Base-by-base conservation (phyloP, 257 asterid genomes). In the Solanum neorickii region DNA sequence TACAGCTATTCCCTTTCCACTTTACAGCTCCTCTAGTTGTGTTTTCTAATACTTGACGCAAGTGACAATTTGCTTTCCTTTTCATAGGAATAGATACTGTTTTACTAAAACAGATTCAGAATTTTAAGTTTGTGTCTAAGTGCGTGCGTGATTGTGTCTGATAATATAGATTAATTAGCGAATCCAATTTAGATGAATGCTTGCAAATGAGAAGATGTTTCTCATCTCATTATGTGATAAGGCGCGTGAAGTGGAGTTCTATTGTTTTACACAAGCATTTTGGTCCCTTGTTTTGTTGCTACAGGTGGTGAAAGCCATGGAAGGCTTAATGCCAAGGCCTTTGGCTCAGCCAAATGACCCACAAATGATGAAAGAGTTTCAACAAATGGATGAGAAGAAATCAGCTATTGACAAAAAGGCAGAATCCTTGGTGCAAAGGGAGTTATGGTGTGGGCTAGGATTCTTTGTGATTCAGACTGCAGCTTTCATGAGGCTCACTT, bases 241-340 rank as follows among this genome's bases (percentile, higher is more conserved):
- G 78, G 60, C 44, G 66, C 86, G 91, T 90, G 87, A 86, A 91
- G 86, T 74, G 90, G 90, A 89, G 92, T n/a, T 49, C 20, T 84
- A 87, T 80, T 72, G 86, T 92, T 91, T 95, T 91, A 94, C 94
- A 92, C 91, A 89, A 90, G 89, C 80, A 86, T 91, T 94, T 88
- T 91, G 91, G 93, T 89, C 86, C 90, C 80, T 87, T 90, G n/a
- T 90, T 89, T 83, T 89, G 82, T 91, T 87, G 87, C 83, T 91
- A 90, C 98, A 96, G 99, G 97, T 96, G 82, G 93, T 95, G 93
- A 94, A 95, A 92, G 96, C 98, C 89, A 92, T 96, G 78, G 93
- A 89, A 88, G 93, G 94, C 88, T 89, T 96, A 90, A 90, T 95
- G 66, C 94, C 94, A 11, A 76, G 76, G n/a, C 89, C 92, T 20